Percentiles rank a stretch among this genome's conserved stretches.
These are phyloP conservation scores for Penicillium expansum DNA, from an alignment of 2,329 filamentous ascomycete species.

Conservation along the genomic window DNA sequence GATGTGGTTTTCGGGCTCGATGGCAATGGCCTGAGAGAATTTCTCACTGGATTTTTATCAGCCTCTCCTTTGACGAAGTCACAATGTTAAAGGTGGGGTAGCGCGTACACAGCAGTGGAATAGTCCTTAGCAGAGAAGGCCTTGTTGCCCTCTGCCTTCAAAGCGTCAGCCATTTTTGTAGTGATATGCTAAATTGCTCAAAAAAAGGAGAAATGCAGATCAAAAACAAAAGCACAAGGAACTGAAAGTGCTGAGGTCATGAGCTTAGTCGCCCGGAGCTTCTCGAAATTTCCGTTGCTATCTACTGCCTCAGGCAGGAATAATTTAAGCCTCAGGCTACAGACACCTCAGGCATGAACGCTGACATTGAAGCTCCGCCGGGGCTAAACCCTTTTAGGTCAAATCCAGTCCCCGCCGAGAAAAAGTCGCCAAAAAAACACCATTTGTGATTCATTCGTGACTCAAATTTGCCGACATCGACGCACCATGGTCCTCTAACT, in stretches of 20 bases:
- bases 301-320: conserved; percentile 26
- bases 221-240: conserved; percentile 9
- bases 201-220: not conserved
- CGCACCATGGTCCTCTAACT: conserved; percentile 21
- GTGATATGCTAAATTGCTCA: conserved; percentile 1
- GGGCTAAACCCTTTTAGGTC: conserved; percentile 21
- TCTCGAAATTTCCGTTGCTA: conserved; percentile 46
- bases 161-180: conserved; percentile 66
- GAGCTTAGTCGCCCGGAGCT: conserved; percentile 32
- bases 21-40: conserved; percentile 86
- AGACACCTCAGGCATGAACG: conserved; percentile 6
- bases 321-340: not conserved
- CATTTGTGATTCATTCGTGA: conserved; percentile 17
- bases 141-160: conserved; percentile 98
- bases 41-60: conserved; percentile 65
- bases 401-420: conserved; percentile 24
- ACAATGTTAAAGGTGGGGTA: conserved; percentile 22
- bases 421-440: conserved; percentile 32
- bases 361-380: conserved; percentile 5
- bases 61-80: conserved; percentile 6
- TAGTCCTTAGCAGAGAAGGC: conserved; percentile 98
- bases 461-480: conserved; percentile 10
- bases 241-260: conserved; percentile 13
- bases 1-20: conserved; percentile 89
- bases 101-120: conserved; percentile 83